These are phyloP conservation scores for Phytophthora idaei DNA, from an alignment of 352 stramenopile species.

Conservation along the genomic window DNA sequence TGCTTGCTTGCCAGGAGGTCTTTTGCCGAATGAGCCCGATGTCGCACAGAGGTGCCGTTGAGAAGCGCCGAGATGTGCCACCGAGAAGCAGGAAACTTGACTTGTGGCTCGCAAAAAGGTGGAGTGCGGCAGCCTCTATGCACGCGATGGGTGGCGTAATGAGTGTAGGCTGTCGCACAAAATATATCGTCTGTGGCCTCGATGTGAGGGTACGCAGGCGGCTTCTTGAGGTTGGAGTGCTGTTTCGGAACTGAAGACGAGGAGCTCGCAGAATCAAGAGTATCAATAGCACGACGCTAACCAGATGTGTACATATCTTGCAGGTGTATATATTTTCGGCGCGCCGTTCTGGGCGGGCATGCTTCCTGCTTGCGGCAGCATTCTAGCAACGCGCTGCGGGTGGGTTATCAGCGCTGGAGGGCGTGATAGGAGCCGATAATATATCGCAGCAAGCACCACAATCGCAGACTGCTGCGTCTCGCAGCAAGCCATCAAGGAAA, in stretches of 20 bases:
- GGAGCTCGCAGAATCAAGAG: neutral
- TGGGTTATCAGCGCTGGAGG: slow-evolving; percentile 27
- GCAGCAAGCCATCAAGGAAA: slow-evolving; percentile 9
- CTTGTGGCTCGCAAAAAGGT: slow-evolving; percentile 23
- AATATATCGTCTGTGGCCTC: slow-evolving; percentile 17
- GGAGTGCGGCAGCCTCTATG: slow-evolving; percentile 28
- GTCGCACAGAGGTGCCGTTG: slow-evolving; percentile 8
- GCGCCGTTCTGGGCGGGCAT: slow-evolving; percentile 20
- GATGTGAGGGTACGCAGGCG: slow-evolving; percentile 2
- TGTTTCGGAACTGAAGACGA: slow-evolving; percentile 39
- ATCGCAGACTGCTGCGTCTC: slow-evolving; percentile 4
- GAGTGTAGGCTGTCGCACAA: slow-evolving; percentile 25
- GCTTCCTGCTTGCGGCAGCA: neutral
- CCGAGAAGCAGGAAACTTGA: slow-evolving; percentile 3
- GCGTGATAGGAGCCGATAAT: slow-evolving; percentile 8
- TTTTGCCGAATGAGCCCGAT: slow-evolving; percentile 34
- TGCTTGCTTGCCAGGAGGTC: slow-evolving; percentile 9
- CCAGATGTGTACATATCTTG: slow-evolving; percentile 26
- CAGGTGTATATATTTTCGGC: slow-evolving; percentile 28
- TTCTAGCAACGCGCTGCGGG: slow-evolving; percentile 27
- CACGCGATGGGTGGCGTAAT: slow-evolving; percentile 29
- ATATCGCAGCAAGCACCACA: slow-evolving; percentile 18
- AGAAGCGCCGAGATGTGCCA: slow-evolving; percentile 15
- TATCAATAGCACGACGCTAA: slow-evolving; percentile 28
- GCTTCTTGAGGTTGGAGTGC: slow-evolving; percentile 15